Base-by-base conservation (phyloP, 805 yeast genomes). In the Lipomyces mesembrius region DNA sequence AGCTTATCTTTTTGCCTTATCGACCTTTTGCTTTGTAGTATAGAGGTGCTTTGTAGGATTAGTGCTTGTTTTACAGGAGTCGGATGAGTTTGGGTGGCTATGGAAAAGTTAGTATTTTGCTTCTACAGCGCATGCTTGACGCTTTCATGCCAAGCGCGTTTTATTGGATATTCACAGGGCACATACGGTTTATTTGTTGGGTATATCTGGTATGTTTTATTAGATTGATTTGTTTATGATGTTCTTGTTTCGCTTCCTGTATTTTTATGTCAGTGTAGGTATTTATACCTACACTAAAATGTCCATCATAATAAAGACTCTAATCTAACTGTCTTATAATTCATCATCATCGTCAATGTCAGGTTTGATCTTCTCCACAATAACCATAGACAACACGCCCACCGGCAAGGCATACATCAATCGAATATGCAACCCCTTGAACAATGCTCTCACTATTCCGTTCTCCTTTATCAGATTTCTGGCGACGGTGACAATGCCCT, bases 321-420 rank as follows among this genome's bases (percentile, higher is more conserved):
- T 43, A 43, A 37, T 5, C 22, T 43, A 43, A 37, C 12, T n/a
- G n/a, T 43, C 20, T 17, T 43, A 43, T n/a, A 63, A 62, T 4
- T 66, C 69, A 22, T 60, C 61, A 12, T 52, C 27, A 22, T 57
- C 64, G 25, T 34, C 68, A 39, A 64, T 49, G 35, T 79, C 82
- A 0, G 82, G 82, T 52, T 79, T 77, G 11, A 80, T 66, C 9
- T 76, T 69, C 71, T 80, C 83, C 43, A 80, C 78, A 61, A 80
- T 77, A 22, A 77, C 75, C 82, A 80, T 80, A n/a, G 79, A 74
- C 43, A 80, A 71, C 11, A 79, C 80, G 49, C 79, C 75, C 25
- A 81, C 73, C 22, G 83, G 83, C 27, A 79, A 76, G 0, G 80
- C 74, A 68, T 79, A 78, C 56, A 76, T 37, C 55, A 80, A 72